phyloP scores from a whole-genome alignment of 441 rosid genomes.

The Adansonia grandidieri region DNA sequence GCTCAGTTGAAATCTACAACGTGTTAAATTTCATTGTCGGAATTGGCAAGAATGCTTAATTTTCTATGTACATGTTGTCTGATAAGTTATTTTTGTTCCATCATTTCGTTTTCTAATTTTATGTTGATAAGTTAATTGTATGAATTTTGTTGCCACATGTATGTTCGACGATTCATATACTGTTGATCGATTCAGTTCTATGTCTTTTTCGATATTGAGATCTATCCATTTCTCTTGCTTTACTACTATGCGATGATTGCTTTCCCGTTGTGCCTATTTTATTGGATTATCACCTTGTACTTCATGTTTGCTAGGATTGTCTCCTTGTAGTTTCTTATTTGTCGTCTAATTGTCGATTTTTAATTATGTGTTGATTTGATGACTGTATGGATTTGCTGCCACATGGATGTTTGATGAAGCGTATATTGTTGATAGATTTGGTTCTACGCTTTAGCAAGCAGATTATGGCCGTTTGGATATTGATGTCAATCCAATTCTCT shows the following conservation, averaged over 20 bases:
- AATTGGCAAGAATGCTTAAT: neutral
- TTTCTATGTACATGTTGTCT: constrained; percentile 9
- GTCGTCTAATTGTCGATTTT: neutral
- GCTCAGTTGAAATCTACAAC: constrained; percentile 3
- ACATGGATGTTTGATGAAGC: neutral
- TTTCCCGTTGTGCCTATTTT: constrained; percentile 1
- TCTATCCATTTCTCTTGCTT: neutral
- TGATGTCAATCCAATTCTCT: neutral
- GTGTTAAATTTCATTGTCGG: neutral
- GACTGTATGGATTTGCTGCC: constrained; percentile 20
- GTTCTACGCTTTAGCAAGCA: constrained; percentile 10
- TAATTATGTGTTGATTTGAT: neutral
- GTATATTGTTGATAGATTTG: neutral
- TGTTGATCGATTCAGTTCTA: neutral
- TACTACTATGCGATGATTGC: neutral
- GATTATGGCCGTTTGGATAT: neutral
- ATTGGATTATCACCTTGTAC: neutral
- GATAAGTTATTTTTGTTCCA: neutral
- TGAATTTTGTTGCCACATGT: constrained; percentile 7
- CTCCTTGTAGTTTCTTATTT: neutral
- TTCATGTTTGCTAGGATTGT: neutral
- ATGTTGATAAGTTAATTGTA: constrained; percentile 15
- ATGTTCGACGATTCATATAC: neutral
- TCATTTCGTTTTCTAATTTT: neutral
- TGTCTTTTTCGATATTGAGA: neutral